These are phyloP conservation scores for Staphylotrichum longicolle DNA, from an alignment of 495 filamentous ascomycete species.

Conservation along the genomic window DNA sequence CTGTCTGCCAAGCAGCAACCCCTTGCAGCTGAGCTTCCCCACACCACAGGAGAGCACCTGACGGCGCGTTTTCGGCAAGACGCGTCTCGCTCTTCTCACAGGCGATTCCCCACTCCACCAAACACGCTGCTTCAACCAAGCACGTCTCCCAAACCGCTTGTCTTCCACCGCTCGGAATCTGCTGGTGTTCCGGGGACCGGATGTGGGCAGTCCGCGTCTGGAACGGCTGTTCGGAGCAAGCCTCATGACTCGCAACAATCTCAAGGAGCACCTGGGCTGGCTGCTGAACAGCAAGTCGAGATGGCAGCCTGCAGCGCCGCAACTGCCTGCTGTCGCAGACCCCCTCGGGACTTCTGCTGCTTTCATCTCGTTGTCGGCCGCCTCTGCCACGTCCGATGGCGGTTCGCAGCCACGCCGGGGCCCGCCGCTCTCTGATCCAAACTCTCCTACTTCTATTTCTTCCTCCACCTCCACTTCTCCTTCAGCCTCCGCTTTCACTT, in stretches of 20 bases:
- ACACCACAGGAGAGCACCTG: slow-evolving; percentile 24
- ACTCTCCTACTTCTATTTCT: background rate
- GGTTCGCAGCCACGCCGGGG: background rate
- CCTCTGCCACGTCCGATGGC: slow-evolving; percentile 6
- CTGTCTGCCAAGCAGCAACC: no score
- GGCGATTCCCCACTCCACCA: slow-evolving; percentile 21
- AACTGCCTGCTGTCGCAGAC: slow-evolving; percentile 30
- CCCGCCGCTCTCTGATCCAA: background rate
- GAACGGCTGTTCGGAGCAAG: slow-evolving; percentile 37
- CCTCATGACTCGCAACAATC: slow-evolving; percentile 61
- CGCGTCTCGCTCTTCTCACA: slow-evolving; percentile 16
- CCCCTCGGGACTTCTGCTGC: slow-evolving; percentile 19
- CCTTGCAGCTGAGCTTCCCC: background rate
- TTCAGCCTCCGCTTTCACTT: background rate
- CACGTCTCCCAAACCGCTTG: slow-evolving; percentile 4
- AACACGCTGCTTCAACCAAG: slow-evolving; percentile 16
- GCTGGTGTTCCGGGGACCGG: slow-evolving; percentile 24
- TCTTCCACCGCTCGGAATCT: slow-evolving; percentile 3
- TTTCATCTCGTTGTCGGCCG: slow-evolving; percentile 7
- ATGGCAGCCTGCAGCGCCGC: slow-evolving; percentile 34
- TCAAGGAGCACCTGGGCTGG: slow-evolving; percentile 27
- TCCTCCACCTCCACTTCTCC: background rate
- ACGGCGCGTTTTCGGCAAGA: slow-evolving; percentile 27
- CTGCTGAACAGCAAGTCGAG: slow-evolving; percentile 36
- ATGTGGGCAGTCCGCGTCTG: slow-evolving; percentile 33